These are phyloP conservation scores for Aspergillus novoparasiticus DNA, from an alignment of 2,329 filamentous ascomycete species.

Conservation along the genomic window DNA sequence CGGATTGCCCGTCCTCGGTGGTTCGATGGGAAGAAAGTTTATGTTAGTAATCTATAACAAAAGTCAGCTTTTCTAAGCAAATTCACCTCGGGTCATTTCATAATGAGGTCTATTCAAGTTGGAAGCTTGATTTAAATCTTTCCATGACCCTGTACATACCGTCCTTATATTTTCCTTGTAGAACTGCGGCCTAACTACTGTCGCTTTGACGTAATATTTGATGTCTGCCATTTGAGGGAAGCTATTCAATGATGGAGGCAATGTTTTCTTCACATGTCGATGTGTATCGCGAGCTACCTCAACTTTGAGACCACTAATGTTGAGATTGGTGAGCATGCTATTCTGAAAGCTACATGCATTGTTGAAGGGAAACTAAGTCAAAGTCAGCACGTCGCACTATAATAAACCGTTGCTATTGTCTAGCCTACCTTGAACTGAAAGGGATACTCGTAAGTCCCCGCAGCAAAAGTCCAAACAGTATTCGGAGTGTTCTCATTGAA, in stretches of 20 bases:
- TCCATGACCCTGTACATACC: constrained; percentile 28
- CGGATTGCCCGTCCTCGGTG: constrained; percentile 68
- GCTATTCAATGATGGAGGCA: constrained; percentile 86
- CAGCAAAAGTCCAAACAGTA: constrained; percentile 47
- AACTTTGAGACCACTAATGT: constrained; percentile 47
- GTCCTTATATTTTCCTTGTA: constrained; percentile 85
- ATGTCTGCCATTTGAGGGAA: constrained; percentile 88
- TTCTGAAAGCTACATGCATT: constrained; percentile 50
- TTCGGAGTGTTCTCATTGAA: constrained; percentile 38
- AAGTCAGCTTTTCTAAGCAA: neutral
- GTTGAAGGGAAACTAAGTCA: constrained; percentile 50
- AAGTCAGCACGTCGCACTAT: neutral
- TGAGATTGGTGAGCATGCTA: constrained; percentile 50
- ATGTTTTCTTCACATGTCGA: constrained; percentile 77
- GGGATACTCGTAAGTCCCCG: constrained; percentile 52
- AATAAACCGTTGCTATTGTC: neutral
- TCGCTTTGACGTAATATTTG: constrained; percentile 93
- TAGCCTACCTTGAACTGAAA: constrained; percentile 51
- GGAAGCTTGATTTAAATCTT: neutral
- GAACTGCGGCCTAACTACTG: constrained; percentile 81
- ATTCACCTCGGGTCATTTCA: neutral
- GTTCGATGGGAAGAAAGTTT: constrained; percentile 91
- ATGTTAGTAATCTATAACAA: constrained; percentile 57
- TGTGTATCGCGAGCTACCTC: constrained; percentile 48
- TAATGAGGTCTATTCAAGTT: neutral